Conservation (phyloP, 768 basidiomycete genomes). For the Amanita inopinata region DNA sequence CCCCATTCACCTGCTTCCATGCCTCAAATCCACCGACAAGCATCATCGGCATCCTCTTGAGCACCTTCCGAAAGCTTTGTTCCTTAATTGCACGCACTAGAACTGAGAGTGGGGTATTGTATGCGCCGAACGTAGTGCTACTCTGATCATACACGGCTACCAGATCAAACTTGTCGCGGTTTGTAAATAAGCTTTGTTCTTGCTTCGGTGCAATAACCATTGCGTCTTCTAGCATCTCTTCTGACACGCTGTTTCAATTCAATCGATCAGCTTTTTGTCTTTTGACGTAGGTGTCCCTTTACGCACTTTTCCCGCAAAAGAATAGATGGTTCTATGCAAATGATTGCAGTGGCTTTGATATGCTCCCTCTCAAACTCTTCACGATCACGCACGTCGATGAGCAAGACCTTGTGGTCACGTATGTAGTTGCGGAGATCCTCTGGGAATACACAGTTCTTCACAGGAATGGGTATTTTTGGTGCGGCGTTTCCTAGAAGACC, state of each 20-base stretch:
- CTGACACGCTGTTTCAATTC: constrained; percentile 43
- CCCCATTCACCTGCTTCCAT: constrained; percentile 59
- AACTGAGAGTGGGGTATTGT: constrained; percentile 42
- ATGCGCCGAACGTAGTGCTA: constrained; percentile 41
- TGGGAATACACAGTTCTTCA: constrained; percentile 50
- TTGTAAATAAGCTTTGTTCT: constrained; percentile 68
- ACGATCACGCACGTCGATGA: constrained; percentile 78
- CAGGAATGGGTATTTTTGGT: constrained; percentile 34
- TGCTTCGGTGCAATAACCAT: constrained; percentile 59
- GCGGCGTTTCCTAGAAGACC: constrained; percentile 20
- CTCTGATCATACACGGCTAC: constrained; percentile 76
- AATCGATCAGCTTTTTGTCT: constrained; percentile 3
- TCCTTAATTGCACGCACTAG: constrained; percentile 67
- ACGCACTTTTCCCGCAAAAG: constrained; percentile 53
- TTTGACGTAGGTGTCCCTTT: constrained; percentile 20
- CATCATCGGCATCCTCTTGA: constrained; percentile 71
- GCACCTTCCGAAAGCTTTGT: constrained; percentile 57
- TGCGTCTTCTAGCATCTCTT: constrained; percentile 60
- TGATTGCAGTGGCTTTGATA: constrained; percentile 56
- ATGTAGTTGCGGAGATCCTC: constrained; percentile 52
- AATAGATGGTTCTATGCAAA: constrained; percentile 81
- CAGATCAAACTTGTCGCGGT: constrained; percentile 83
- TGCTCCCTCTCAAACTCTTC: constrained; percentile 69
- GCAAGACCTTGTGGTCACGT: constrained; percentile 47
- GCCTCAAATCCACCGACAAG: constrained; percentile 78